These are phyloP conservation scores for Salix purpurea DNA, from an alignment of 345 rosid species.

Conservation along the genomic window DNA sequence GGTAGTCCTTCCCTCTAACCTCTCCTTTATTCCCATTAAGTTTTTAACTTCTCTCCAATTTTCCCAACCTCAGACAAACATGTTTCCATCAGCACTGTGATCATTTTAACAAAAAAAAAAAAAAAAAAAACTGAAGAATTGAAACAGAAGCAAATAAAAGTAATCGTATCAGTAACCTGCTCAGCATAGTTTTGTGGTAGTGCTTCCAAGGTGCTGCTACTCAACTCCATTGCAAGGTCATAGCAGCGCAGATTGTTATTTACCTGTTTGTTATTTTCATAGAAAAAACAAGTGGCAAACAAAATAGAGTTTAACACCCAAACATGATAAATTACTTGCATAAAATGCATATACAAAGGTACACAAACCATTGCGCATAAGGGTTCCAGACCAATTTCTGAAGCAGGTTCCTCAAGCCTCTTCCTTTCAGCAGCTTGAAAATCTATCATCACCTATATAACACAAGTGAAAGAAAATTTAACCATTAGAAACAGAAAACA, in stretches of 20 bases:
- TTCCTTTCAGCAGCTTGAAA: slow-evolving; percentile 94
- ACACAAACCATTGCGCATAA: slow-evolving; percentile 90
- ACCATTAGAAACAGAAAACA: background rate
- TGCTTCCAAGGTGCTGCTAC: slow-evolving; percentile 83
- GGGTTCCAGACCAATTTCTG: slow-evolving; percentile 93
- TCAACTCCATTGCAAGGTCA: slow-evolving; percentile 96
- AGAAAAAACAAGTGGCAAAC: slow-evolving; percentile 4
- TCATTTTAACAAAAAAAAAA: background rate
- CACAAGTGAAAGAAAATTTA: background rate
- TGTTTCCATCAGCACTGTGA: background rate
- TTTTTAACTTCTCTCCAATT: background rate
- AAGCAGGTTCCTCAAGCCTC: slow-evolving; percentile 85
- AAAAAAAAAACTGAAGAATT: background rate
- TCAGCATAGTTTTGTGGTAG: slow-evolving; percentile 96
- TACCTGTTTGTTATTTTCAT: slow-evolving; percentile 43
- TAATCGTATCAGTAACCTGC: slow-evolving; percentile 53
- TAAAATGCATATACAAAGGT: slow-evolving; percentile 3
- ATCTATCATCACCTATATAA: slow-evolving; percentile 87
- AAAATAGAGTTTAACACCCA: background rate
- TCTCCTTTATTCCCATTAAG: background rate
- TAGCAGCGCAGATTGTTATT: slow-evolving; percentile 97
- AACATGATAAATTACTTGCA: background rate
- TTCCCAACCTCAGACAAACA: background rate
- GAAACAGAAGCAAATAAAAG: background rate
- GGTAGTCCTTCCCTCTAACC: background rate